Percentiles rank a stretch among this genome's conserved stretches.
Evolutionary conservation across 2,329 filamentous ascomycete genomes (phyloP).

Genomic region (Thermomyces lanuginosus): DNA sequence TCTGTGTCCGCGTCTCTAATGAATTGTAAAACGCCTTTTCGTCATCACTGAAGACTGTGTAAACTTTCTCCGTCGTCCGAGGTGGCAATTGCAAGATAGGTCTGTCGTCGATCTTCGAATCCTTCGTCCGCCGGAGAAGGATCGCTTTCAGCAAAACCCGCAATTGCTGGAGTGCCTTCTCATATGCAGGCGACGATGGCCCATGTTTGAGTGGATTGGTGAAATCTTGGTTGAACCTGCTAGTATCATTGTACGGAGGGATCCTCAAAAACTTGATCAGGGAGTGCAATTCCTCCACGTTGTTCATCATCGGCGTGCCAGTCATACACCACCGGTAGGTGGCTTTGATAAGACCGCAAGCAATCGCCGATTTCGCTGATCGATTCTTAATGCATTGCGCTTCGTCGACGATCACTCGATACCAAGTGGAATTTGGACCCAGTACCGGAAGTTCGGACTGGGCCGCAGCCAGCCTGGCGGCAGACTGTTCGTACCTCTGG

Average conservation of each 20-base stretch:
- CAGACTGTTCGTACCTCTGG: conserved; percentile 31
- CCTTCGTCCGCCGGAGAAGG: conserved; percentile 68
- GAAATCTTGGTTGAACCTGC: conserved; percentile 45
- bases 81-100: conserved; percentile 55
- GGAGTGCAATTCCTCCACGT: conserved; percentile 59
- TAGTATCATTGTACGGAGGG: conserved; percentile 51
- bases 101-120: conserved; percentile 60
- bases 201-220: conserved; percentile 38
- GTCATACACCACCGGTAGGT: conserved; percentile 57
- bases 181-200: conserved; percentile 12
- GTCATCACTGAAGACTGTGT: conserved; percentile 51
- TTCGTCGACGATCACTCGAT: conserved; percentile 61
- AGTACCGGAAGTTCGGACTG: conserved; percentile 39
- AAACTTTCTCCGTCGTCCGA: conserved; percentile 44
- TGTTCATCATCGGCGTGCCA: conserved; percentile 82
- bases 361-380: conserved; percentile 44
- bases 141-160: conserved; percentile 63
- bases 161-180: conserved; percentile 49
- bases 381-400: conserved; percentile 69
- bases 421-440: conserved; percentile 44
- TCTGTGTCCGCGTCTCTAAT: conserved; percentile 49
- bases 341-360: conserved; percentile 42
- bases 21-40: conserved; percentile 49
- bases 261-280: conserved; percentile 63
- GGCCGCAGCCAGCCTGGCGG: conserved; percentile 17